phyloP scores from a whole-genome alignment of 345 rosid genomes.

The Mallotus nudiflorus region DNA sequence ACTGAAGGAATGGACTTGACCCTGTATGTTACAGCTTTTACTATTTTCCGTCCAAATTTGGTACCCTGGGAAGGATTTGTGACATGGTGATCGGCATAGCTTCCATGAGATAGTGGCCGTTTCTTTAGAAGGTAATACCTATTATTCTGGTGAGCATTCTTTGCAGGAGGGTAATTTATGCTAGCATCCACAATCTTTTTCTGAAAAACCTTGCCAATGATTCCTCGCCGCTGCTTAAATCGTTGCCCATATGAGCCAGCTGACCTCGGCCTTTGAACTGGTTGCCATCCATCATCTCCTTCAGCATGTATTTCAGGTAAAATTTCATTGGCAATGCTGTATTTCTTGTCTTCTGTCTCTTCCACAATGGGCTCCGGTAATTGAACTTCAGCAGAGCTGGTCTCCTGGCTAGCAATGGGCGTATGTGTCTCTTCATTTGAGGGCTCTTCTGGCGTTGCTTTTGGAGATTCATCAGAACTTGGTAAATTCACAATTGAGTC shows the following conservation, averaged over 20 bases:
- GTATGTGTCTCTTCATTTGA: constrained; percentile 51
- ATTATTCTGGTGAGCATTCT: constrained; percentile 54
- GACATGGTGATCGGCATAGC: constrained; percentile 54
- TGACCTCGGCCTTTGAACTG: constrained; percentile 90
- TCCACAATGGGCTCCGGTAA: constrained; percentile 46
- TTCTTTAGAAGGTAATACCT: constrained; percentile 68
- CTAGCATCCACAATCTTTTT: constrained; percentile 66
- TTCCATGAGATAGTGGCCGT: constrained; percentile 63
- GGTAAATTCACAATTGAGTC: constrained; percentile 38
- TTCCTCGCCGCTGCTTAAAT: constrained; percentile 80
- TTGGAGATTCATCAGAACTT: constrained; percentile 44
- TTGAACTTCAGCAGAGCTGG: constrained; percentile 37
- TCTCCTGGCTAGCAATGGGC: constrained; percentile 44
- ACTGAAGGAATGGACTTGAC: constrained; percentile 67
- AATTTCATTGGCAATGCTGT: constrained; percentile 31
- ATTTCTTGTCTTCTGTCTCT: constrained; percentile 42
- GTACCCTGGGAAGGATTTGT: constrained; percentile 53
- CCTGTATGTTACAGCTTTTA: constrained; percentile 80
- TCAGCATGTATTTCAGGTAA: constrained; percentile 54
- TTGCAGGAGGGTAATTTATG: constrained; percentile 47
- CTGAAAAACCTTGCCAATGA: constrained; percentile 74
- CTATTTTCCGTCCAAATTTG: constrained; percentile 76
- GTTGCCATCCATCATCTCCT: constrained; percentile 95
- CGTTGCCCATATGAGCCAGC: constrained; percentile 70
- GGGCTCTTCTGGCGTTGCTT: constrained; percentile 47